These are phyloP conservation scores for Apostasia ramifera DNA, from an alignment of 106 monocot genomes.

Conservation along the genomic window DNA sequence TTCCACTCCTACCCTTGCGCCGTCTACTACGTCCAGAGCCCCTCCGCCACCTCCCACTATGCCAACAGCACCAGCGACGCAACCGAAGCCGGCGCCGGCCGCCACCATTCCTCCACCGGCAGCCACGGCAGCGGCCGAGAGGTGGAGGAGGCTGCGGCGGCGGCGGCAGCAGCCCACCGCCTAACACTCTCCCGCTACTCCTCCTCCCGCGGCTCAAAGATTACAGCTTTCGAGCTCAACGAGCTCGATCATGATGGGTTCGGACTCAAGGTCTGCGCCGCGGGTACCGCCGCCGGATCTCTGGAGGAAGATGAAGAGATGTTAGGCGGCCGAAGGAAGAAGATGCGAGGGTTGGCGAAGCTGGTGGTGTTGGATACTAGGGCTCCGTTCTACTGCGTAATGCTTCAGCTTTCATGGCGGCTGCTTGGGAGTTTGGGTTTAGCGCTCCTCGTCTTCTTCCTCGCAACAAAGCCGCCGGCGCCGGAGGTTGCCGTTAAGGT, in stretches of 20 bases:
- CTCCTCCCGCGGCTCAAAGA: constrained; percentile 51
- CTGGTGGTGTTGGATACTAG: constrained; percentile 42
- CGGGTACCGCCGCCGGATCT: not conserved
- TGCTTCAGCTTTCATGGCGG: constrained; percentile 63
- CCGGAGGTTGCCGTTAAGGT: constrained; percentile 49
- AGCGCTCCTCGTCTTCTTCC: constrained; percentile 68
- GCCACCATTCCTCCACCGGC: constrained; percentile 21
- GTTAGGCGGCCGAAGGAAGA: not conserved
- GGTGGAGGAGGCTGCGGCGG: not conserved
- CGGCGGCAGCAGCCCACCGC: constrained; percentile 13
- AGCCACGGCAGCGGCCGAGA: not conserved
- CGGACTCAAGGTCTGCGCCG: not conserved
- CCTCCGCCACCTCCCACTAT: constrained; percentile 55
- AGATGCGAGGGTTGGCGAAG: constrained; percentile 32
- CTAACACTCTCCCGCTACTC: constrained; percentile 50
- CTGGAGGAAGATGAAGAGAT: constrained; percentile 9
- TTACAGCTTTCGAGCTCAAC: constrained; percentile 32
- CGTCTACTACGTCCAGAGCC: constrained; percentile 75
- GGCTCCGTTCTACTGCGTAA: constrained; percentile 30
- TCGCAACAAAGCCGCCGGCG: constrained; percentile 50
- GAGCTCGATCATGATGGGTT: constrained; percentile 10
- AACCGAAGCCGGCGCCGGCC: not conserved
- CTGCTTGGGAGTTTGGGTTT: constrained; percentile 34
- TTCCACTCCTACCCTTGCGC: constrained; percentile 39
- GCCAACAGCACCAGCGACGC: constrained; percentile 20